These are phyloP conservation scores for Triangularia setosa DNA, from an alignment of 2,329 filamentous ascomycete genomes.

Conservation along the genomic window DNA sequence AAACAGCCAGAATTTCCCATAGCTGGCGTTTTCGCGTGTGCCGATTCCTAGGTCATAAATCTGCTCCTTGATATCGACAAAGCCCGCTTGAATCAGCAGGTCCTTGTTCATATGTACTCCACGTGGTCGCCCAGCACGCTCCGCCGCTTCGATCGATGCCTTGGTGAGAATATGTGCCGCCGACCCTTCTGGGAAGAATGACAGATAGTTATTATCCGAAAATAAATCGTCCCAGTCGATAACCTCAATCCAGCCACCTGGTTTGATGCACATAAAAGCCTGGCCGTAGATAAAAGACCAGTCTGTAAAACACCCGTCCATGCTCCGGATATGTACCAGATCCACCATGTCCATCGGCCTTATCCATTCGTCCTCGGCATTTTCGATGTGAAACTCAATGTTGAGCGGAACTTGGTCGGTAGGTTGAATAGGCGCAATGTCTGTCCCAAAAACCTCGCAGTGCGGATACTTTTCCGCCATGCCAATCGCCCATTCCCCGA, in stretches of 20 bases:
- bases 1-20: slow-evolving; percentile 53
- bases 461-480: slow-evolving; percentile 52
- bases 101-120: slow-evolving; percentile 46
- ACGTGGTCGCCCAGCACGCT: slow-evolving; percentile 42
- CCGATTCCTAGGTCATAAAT: slow-evolving; percentile 48
- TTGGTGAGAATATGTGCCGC: slow-evolving; percentile 39
- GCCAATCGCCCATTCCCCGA: slow-evolving; percentile 50
- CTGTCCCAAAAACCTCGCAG: slow-evolving; percentile 56
- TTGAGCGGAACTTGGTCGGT: slow-evolving; percentile 51
- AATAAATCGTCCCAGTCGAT: slow-evolving; percentile 50
- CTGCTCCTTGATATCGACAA: slow-evolving; percentile 46
- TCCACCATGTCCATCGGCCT: slow-evolving; percentile 50
- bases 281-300: slow-evolving; percentile 54
- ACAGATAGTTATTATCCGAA: slow-evolving; percentile 34
- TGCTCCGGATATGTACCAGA: slow-evolving; percentile 53
- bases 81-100: slow-evolving; percentile 45
- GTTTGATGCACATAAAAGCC: slow-evolving; percentile 49
- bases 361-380: slow-evolving; percentile 57
- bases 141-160: slow-evolving; percentile 43
- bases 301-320: slow-evolving; percentile 54
- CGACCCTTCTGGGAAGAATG: slow-evolving; percentile 42
- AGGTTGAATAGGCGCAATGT: slow-evolving; percentile 57
- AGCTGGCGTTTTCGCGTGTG: slow-evolving; percentile 40
- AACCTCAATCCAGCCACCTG: slow-evolving; percentile 56
- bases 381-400: slow-evolving; percentile 57